phyloP scores from a whole-genome alignment of 2,329 filamentous ascomycete species.

The Calonectria fujianensis region DNA sequence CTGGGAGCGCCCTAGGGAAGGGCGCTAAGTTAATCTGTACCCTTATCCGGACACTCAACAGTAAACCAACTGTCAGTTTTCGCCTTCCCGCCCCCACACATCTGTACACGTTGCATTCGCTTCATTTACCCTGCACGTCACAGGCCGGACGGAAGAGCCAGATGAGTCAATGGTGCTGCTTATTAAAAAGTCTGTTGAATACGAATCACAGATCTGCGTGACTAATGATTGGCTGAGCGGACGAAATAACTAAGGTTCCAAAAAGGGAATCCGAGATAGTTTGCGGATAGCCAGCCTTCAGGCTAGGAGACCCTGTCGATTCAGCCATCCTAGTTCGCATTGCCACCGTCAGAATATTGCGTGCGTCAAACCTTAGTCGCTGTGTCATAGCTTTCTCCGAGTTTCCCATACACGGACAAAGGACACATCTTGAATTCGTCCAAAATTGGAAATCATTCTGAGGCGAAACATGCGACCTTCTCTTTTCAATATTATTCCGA shows the following conservation, averaged over 20 bases:
- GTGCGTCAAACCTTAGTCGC: conserved; percentile 7
- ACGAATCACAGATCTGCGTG: neutral
- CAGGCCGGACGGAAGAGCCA: neutral
- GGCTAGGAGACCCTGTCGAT: conserved; percentile 7
- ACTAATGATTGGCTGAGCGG: neutral
- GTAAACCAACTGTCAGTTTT: conserved; percentile 23
- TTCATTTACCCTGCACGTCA: conserved; percentile 11
- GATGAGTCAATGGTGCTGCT: neutral
- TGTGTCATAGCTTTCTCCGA: conserved; percentile 1
- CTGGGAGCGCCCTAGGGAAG: conserved; percentile 8
- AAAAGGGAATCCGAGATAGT: conserved; percentile 19
- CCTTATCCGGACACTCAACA: conserved; percentile 4
- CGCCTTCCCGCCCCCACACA: conserved; percentile 13
- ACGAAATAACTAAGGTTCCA: neutral
- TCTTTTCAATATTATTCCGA: neutral
- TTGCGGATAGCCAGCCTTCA: neutral
- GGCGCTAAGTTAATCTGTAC: conserved; percentile 27
- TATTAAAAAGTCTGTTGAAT: conserved; percentile 1
- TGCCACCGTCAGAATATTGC: conserved; percentile 9
- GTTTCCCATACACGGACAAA: neutral
- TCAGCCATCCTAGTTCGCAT: conserved; percentile 9
- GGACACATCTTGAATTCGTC: neutral
- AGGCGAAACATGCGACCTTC: neutral
- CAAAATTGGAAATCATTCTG: neutral
- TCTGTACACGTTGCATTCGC: conserved; percentile 21